A percentile compares a stretch with the other conserved stretches of the same genome.
Conservation (phyloP, 208 protist species). For the Wallacemonas sp. region DNA sequence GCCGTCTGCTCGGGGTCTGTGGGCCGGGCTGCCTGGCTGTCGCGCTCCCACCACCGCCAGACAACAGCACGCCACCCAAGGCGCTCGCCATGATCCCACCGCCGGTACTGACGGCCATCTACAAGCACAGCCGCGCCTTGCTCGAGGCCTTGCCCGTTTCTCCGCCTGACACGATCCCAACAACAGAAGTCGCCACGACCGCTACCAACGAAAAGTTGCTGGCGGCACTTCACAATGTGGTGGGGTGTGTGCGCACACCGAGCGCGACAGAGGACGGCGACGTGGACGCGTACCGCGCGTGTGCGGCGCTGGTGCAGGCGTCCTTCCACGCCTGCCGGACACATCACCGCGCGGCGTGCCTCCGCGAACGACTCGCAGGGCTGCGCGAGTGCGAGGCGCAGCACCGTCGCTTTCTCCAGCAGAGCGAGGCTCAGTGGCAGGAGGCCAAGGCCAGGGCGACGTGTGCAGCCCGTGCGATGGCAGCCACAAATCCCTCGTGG, state of each 20-base stretch:
- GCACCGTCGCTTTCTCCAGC: slow-evolving; percentile 6
- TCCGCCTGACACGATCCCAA: no score
- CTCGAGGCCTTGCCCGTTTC: no score
- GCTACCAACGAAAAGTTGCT: not conserved
- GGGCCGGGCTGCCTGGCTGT: no score
- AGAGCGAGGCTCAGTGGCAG: slow-evolving; percentile 11
- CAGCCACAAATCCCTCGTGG: not conserved
- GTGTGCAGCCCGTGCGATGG: no score
- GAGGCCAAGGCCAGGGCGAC: not conserved
- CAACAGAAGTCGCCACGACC: no score
- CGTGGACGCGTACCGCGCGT: slow-evolving; percentile 2
- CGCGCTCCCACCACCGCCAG: no score
- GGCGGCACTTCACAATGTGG: not conserved
- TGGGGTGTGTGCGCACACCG: not conserved
- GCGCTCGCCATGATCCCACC: no score
- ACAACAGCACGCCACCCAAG: no score
- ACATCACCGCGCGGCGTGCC: not conserved
- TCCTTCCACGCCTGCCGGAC: not conserved
- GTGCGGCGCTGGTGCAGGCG: not conserved
- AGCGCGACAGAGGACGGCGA: not conserved
- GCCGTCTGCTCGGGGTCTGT: no score
- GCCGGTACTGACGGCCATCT: no score
- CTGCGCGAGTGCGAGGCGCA: slow-evolving; percentile 2
- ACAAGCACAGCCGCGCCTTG: no score
- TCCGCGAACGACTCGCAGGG: not conserved